Evolutionary conservation across 2,329 filamentous ascomycete genomes (phyloP), one percentile per base, ranked within the genome.

Genomic region (Claviceps quebecensis): DNA sequence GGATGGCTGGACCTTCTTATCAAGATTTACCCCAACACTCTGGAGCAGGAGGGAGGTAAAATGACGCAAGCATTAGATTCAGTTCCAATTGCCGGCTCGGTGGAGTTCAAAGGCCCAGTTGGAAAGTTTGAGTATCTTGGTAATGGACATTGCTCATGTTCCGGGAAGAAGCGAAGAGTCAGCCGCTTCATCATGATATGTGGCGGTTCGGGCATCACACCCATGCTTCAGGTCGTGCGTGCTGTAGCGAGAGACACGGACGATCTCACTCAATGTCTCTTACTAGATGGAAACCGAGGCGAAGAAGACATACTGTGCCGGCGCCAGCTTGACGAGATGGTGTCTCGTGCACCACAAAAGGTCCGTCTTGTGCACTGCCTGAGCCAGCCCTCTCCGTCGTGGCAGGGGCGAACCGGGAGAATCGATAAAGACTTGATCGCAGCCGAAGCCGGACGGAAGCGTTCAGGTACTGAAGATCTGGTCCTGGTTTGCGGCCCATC

Each of bases 141-240:
- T 0, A 67, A 71, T 0, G 88, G 89, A 0, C 56, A 66, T 2
- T 87, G 85, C 59, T 61, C 69, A 0, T 68, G 95, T 43, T 77
- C 77, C 36, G 77, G 77, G 0, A 73, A 70, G 19, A 64, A 72
- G 52, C 71, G 82, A 9, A 66, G 59, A 0, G 77, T 94, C 1
- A 77, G 75, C 49, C 76, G 75, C 13, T 87, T 95, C 65, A 72
- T 86, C 62, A 95, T 95, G 88, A 81, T 95, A 36, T 93, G 87
- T 59, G 90, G 78, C 14, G 90, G 90, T 5, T 87, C 80, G n/a
- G 90, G 90, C 1, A 85, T 96, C 60, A 95, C 90, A n/a, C 90
- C 90, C 0, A 86, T 95, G 56, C 93, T 83, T 65, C 86, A 91
- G 61, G 85, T 95, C 2, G 69, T 94, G 52, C 73, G 86, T 13